Conservation (phyloP, 2,329 filamentous ascomycete species). For the Paecilomyces formosus region DNA sequence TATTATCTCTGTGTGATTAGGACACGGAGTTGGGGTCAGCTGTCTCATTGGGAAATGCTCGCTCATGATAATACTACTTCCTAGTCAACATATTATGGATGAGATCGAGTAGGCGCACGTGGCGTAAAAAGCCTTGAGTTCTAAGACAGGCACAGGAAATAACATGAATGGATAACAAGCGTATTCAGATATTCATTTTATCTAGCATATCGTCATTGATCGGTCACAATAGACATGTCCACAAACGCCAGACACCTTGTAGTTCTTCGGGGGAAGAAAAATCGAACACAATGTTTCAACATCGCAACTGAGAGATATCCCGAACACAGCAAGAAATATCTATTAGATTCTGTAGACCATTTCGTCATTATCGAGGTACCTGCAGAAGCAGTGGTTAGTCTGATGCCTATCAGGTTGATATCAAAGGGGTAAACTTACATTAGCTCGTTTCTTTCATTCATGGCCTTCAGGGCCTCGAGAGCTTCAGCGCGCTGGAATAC, state of each 20-base stretch:
- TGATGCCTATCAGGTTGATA: slow-evolving; percentile 19
- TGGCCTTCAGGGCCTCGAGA: slow-evolving; percentile 64
- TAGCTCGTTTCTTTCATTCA: slow-evolving; percentile 80
- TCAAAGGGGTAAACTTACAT: slow-evolving; percentile 66
- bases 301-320: background rate
- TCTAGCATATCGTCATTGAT: background rate
- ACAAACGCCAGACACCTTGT: background rate
- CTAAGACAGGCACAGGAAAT: too few relatives aligned
- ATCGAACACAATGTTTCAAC: background rate
- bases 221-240: background rate
- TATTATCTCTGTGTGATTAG: too few relatives aligned
- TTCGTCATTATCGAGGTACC: slow-evolving; percentile 47
- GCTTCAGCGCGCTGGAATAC: slow-evolving; percentile 67
- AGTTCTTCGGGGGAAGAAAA: background rate
- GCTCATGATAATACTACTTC: too few relatives aligned
- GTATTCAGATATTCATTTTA: too few relatives aligned
- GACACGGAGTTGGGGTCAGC: too few relatives aligned
- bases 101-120: too few relatives aligned
- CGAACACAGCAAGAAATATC: background rate
- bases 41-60: too few relatives aligned
- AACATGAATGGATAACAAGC: too few relatives aligned
- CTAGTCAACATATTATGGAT: background rate
- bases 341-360: slow-evolving; percentile 63
- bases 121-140: too few relatives aligned
- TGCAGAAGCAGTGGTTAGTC: slow-evolving; percentile 15